Conservation (phyloP, 1,284 basidiomycete genomes). For the Schizophyllum amplum region DNA sequence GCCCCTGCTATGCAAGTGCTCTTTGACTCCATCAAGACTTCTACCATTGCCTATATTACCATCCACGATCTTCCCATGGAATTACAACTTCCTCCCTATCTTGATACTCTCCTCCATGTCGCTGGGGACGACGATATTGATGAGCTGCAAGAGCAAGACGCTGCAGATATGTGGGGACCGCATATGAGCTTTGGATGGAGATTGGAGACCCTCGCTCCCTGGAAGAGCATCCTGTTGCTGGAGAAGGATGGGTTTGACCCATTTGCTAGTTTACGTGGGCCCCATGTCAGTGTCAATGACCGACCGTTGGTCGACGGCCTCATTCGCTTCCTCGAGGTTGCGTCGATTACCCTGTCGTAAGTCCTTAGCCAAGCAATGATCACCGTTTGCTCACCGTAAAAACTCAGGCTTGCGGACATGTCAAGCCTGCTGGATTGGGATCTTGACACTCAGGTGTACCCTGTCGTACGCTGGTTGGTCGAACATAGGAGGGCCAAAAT, state of each 20-base stretch:
- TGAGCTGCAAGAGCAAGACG: constrained; percentile 30
- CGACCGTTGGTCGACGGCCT: constrained; percentile 60
- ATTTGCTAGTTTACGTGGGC: constrained; percentile 50
- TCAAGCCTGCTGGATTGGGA: constrained; percentile 82
- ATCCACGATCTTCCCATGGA: constrained; percentile 73
- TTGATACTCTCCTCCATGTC: constrained; percentile 58
- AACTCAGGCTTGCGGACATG: constrained; percentile 72
- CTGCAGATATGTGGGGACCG: constrained; percentile 55
- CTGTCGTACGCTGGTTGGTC: constrained; percentile 84
- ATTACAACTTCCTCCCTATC: constrained; percentile 73
- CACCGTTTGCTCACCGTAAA: not conserved
- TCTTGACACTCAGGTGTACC: constrained; percentile 78
- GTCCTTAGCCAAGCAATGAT: constrained; percentile 21
- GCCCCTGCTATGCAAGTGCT: constrained; percentile 68
- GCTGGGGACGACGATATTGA: constrained; percentile 50
- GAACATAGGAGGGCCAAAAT: constrained; percentile 86
- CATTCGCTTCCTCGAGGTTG: constrained; percentile 58
- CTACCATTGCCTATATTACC: constrained; percentile 64
- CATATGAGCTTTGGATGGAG: constrained; percentile 64
- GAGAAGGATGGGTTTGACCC: constrained; percentile 54
- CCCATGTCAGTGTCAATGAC: constrained; percentile 57
- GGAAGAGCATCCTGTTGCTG: constrained; percentile 84
- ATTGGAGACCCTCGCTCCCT: constrained; percentile 74
- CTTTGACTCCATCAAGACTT: constrained; percentile 67
- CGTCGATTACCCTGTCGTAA: constrained; percentile 57